Evolutionary conservation across 148 eudicot species (phyloP), one percentile per base, ranked within the genome.

Genomic region (Fagopyrum homotropicum): DNA sequence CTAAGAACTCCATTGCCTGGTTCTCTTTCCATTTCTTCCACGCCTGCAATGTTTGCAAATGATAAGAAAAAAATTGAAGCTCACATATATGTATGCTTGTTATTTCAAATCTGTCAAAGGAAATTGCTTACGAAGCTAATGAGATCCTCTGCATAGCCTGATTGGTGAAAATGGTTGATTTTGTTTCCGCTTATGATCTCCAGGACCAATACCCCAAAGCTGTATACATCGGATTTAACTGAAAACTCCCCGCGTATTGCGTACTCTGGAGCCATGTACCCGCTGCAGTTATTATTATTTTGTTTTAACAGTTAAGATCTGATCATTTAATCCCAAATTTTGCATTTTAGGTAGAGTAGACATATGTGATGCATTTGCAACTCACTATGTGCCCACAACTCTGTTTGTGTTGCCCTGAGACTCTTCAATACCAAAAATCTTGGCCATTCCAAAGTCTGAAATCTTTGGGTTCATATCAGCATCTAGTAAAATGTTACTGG

Each of bases 181-280:
- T 72, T 79, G 44, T 59, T 78, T 12, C 88, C 89, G 50, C 81
- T 80, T 15, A 87, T 51, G 40, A 89, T 84, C 74, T 89, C 91
- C 43, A 87, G 51, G 19, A 88, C 63, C 8, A 89, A 55, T 5
- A 87, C 79, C 1, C 89, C 93, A n/a, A 86, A 87, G 75, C 93
- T 85, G 59, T 63, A 89, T 3, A 89, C 86, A 75, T 87, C 89
- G 0, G 89, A 86, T 46, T 86, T 88, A 1, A 69, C 80, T 0
- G 91, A 87, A 50, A 84, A 88, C 4, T 60, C 19, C 40, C 89
- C 93, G 5, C 76, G 79, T 55, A 80, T 51, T 48, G 79, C 85
- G 46, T 86, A 89, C 40, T 88, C 88, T 5, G 87, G 91, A n/a
- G 88, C 73, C 88, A 87, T 89, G 63, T 89, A 89, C 6, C 93